Evolutionary conservation across 2,329 filamentous ascomycete genomes (phyloP).

Genomic region (Pestalotiopsis sp.): DNA sequence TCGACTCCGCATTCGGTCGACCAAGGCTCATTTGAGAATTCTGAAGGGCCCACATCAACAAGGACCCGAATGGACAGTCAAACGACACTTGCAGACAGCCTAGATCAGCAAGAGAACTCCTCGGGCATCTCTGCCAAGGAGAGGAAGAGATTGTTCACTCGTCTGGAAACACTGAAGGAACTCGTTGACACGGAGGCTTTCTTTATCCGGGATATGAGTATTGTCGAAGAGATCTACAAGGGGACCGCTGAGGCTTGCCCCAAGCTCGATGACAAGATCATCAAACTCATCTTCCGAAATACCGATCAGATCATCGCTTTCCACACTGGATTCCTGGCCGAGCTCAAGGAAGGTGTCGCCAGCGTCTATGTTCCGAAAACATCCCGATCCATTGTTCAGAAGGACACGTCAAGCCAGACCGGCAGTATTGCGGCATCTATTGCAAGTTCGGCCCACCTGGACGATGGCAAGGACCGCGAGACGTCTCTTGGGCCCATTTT

Average conservation of each 20-base stretch:
- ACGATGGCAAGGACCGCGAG: conserved; percentile 55
- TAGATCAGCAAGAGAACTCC: conserved; percentile 28
- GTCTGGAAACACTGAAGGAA: conserved; percentile 86
- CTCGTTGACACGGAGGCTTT: conserved; percentile 89
- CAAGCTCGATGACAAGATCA: conserved; percentile 79
- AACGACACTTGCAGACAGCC: conserved; percentile 39
- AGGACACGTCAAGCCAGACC: conserved; percentile 44
- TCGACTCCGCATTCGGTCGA: conserved; percentile 51
- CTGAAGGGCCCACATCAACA: conserved; percentile 40
- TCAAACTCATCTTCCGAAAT: conserved; percentile 91
- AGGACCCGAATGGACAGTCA: conserved; percentile 41
- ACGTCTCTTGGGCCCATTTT: conserved; percentile 59
- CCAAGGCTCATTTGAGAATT: conserved; percentile 46
- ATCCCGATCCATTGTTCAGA: conserved; percentile 41
- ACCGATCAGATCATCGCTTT: conserved; percentile 89
- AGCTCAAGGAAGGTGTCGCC: conserved; percentile 80
- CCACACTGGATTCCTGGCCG: conserved; percentile 76
- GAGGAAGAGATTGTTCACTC: conserved; percentile 75
- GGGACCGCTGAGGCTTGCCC: conserved; percentile 84
- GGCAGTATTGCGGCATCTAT: conserved; percentile 39
- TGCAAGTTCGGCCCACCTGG: conserved; percentile 43
- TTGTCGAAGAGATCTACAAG: conserved; percentile 97
- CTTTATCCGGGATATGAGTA: conserved; percentile 94
- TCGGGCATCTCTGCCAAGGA: conserved; percentile 53
- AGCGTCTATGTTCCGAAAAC: conserved; percentile 73